phyloP scores from a whole-genome alignment of 1,284 basidiomycete genomes.

The Erythrobasidium hasegawianum region DNA sequence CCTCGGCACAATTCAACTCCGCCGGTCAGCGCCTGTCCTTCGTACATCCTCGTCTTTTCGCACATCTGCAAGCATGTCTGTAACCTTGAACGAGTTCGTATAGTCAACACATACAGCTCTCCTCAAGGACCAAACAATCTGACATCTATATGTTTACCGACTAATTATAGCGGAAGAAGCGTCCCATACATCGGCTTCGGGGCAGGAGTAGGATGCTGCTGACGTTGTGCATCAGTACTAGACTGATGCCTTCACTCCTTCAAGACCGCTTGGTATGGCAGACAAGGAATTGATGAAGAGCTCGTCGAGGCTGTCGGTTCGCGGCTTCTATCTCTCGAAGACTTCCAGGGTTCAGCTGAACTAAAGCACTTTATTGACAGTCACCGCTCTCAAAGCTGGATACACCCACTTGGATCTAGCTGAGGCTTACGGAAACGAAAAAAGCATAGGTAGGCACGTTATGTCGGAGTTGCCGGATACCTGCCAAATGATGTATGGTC shows the following conservation, averaged over 20 bases:
- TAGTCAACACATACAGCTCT: background rate
- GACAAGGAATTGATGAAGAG: constrained; percentile 19
- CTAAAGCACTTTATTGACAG: background rate
- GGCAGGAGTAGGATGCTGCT: background rate
- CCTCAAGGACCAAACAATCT: background rate
- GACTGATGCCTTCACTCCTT: background rate
- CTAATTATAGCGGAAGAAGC: constrained; percentile 9
- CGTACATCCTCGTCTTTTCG: background rate
- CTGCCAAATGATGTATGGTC: background rate
- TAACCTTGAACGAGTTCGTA: constrained; percentile 15
- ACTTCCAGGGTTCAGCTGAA: background rate
- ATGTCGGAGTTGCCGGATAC: background rate
- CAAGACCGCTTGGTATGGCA: constrained; percentile 26
- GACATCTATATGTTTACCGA: too few relatives aligned
- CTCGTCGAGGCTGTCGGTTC: constrained; percentile 23
- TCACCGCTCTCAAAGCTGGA: constrained; percentile 33
- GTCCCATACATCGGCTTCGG: constrained; percentile 25
- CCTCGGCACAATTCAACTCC: background rate
- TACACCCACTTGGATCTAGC: constrained; percentile 29
- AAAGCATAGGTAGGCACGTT: constrained; percentile 7
- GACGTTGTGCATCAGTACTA: background rate
- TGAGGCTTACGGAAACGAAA: constrained; percentile 21
- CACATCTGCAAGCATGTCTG: constrained; percentile 16
- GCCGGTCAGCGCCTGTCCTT: background rate
- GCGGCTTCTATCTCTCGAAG: background rate